A percentile compares a stretch with the other conserved stretches of the same genome.
Conservation (phyloP, 2,329 filamentous ascomycete species). For the Fusarium pseudocircinatum region DNA sequence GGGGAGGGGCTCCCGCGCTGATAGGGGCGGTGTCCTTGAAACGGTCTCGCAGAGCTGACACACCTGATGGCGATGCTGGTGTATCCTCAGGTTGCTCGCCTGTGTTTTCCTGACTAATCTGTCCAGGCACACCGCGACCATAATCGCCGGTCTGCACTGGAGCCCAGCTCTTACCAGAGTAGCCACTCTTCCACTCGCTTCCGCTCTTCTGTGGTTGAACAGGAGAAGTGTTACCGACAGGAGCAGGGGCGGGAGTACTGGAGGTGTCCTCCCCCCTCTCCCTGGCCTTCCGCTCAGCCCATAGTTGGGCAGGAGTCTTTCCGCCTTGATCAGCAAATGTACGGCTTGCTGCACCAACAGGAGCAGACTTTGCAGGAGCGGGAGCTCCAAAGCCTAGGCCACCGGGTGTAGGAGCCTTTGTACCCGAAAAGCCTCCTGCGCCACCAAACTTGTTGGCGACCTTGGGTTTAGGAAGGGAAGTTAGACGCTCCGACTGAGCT, state of each 20-base stretch:
- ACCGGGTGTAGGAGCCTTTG: slow-evolving; percentile 85
- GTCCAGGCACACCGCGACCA: slow-evolving; percentile 67
- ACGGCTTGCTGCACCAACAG: slow-evolving; percentile 83
- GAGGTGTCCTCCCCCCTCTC: slow-evolving; percentile 66
- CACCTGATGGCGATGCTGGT: slow-evolving; percentile 66
- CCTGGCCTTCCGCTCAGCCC: slow-evolving; percentile 96
- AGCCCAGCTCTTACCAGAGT: slow-evolving; percentile 89
- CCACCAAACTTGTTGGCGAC: slow-evolving; percentile 88
- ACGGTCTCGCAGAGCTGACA: slow-evolving; percentile 81
- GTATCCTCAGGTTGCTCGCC: slow-evolving; percentile 64
- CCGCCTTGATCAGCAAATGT: slow-evolving; percentile 95
- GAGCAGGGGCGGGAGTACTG: slow-evolving; percentile 53
- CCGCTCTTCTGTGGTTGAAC: slow-evolving; percentile 77
- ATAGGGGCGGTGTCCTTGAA: slow-evolving; percentile 83
- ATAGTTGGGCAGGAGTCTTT: slow-evolving; percentile 95
- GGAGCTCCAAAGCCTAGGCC: slow-evolving; percentile 71
- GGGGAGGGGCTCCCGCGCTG: slow-evolving; percentile 56
- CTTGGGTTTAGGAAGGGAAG: slow-evolving; percentile 91
- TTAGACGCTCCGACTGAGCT: slow-evolving; percentile 78
- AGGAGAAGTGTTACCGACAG: slow-evolving; percentile 56
- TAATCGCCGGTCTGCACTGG: slow-evolving; percentile 76
- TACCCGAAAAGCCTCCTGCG: slow-evolving; percentile 79
- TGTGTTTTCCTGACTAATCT: slow-evolving; percentile 68
- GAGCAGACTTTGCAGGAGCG: slow-evolving; percentile 61
- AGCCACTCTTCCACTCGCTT: slow-evolving; percentile 88